Percentiles rank a stretch among this genome's conserved stretches.
Conservation (phyloP, 129 eudicot species). For the Saussurea involucrata region DNA sequence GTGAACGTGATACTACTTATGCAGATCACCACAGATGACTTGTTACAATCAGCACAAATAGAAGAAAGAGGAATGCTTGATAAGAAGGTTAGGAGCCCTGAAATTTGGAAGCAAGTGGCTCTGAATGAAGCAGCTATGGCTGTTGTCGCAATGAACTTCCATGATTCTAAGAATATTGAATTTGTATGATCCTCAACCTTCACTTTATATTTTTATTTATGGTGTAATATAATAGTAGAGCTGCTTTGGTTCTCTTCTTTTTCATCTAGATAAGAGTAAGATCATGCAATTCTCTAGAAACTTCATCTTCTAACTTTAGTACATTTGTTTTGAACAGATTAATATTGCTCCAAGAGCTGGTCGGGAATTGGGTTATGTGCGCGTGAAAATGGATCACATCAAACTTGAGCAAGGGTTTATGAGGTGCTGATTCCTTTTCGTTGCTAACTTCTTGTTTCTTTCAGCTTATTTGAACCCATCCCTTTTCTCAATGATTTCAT, state of each 20-base stretch:
- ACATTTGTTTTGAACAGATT: slow-evolving; percentile 40
- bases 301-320: background rate
- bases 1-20: slow-evolving; percentile 5
- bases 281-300: background rate
- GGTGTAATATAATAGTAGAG: background rate
- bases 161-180: slow-evolving; percentile 69
- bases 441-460: background rate
- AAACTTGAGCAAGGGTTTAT: slow-evolving; percentile 65
- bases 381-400: slow-evolving; percentile 67
- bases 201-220: background rate
- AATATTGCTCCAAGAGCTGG: slow-evolving; percentile 94
- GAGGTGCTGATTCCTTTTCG: slow-evolving; percentile 35
- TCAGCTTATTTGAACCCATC: background rate
- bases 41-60: slow-evolving; percentile 88
- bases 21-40: slow-evolving; percentile 95
- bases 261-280: background rate
- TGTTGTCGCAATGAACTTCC: slow-evolving; percentile 73
- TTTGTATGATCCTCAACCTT: slow-evolving; percentile 53
- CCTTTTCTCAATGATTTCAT: slow-evolving; percentile 1
- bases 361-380: slow-evolving; percentile 76
- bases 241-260: background rate
- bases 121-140: slow-evolving; percentile 91
- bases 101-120: slow-evolving; percentile 86
- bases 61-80: slow-evolving; percentile 95
- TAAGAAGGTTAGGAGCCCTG: slow-evolving; percentile 69